These are phyloP conservation scores for Ammopiptanthus mongolicus DNA, from an alignment of 306 rosid genomes.

Conservation along the genomic window DNA sequence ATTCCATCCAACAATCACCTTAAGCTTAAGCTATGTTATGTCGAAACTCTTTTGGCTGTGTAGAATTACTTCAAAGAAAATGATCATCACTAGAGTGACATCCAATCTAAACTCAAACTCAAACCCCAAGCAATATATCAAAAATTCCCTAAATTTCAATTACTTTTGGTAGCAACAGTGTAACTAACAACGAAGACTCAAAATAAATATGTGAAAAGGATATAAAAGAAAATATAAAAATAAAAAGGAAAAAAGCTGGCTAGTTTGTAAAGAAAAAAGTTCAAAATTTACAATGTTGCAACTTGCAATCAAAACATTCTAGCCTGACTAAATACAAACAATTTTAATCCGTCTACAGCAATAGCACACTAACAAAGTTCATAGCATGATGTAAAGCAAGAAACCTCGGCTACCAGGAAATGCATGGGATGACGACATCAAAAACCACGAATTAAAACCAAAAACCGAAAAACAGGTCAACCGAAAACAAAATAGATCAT, in stretches of 20 bases:
- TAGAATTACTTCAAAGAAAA: neutral
- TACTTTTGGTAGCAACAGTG: neutral
- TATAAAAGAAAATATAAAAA: neutral
- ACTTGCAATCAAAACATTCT: neutral
- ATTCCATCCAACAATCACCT: neutral
- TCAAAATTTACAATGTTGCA: neutral
- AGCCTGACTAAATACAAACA: neutral
- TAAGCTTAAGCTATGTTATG: neutral
- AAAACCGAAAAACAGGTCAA: neutral
- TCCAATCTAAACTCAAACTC: neutral
- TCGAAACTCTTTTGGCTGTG: neutral
- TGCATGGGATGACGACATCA: neutral
- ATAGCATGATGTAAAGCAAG: neutral
- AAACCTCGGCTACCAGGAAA: constrained; percentile 5
- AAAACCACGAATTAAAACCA: neutral
- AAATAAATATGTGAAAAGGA: neutral
- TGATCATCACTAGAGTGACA: neutral
- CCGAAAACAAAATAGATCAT: neutral
- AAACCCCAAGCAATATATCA: neutral
- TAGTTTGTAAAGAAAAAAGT: neutral
- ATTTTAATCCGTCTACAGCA: neutral
- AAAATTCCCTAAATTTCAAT: neutral
- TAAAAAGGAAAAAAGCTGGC: neutral
- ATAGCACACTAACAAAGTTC: neutral
- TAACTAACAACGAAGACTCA: neutral